phyloP scores from a whole-genome alignment of 2,329 filamentous ascomycete genomes.

The Phyllosticta citriasiana region DNA sequence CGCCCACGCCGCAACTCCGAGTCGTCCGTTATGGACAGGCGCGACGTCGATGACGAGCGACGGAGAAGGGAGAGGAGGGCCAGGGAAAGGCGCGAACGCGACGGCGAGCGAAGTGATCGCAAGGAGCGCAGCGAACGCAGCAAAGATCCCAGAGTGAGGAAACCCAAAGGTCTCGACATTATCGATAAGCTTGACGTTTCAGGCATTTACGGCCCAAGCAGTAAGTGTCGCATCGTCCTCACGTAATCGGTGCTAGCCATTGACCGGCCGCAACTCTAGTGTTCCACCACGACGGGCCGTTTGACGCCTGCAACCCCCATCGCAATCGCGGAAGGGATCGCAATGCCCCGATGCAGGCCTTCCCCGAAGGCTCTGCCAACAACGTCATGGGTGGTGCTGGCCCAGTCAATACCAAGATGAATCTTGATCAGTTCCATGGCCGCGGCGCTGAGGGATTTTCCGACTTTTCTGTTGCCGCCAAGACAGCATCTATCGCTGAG shows the following conservation, averaged over 20 bases:
- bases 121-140: slow-evolving; percentile 18
- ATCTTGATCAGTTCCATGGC: slow-evolving; percentile 83
- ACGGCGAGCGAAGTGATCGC: slow-evolving; percentile 37
- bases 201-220: slow-evolving; percentile 84
- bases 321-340: slow-evolving; percentile 77
- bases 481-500: not conserved
- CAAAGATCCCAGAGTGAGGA: slow-evolving; percentile 30
- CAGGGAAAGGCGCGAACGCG: slow-evolving; percentile 44
- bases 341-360: slow-evolving; percentile 90
- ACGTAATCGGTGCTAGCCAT: slow-evolving; percentile 11
- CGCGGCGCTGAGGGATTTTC: slow-evolving; percentile 74
- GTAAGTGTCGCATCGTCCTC: slow-evolving; percentile 47
- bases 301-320: slow-evolving; percentile 91
- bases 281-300: slow-evolving; percentile 95
- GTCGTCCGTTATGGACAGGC: slow-evolving; percentile 59
- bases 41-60: slow-evolving; percentile 49
- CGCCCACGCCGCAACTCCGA: slow-evolving; percentile 68
- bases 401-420: slow-evolving; percentile 68
- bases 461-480: slow-evolving; percentile 51
- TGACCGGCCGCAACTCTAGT: slow-evolving; percentile 43
- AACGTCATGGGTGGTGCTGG: slow-evolving; percentile 83
- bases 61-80: slow-evolving; percentile 34
- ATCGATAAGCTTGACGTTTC: slow-evolving; percentile 97
- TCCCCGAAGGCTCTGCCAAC: slow-evolving; percentile 85
- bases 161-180: slow-evolving; percentile 57